phyloP scores from a whole-genome alignment of 108 stramenopile species.

The Mayamaea pseudoterrestris region DNA sequence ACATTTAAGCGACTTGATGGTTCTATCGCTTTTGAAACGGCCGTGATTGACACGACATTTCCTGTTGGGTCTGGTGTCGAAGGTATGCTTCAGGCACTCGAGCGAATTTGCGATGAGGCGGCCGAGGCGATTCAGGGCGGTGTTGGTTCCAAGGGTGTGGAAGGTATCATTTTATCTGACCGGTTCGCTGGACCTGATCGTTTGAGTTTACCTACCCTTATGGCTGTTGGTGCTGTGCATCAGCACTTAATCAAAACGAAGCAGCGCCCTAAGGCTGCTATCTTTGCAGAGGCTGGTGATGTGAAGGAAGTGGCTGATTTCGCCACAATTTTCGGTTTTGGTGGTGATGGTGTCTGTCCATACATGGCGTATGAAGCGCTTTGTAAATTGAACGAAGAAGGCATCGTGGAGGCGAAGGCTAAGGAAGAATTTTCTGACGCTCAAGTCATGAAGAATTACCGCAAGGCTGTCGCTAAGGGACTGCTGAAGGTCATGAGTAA shows the following conservation, averaged over 20 bases:
- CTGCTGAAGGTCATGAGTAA: slow-evolving; percentile 95
- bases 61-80: slow-evolving; percentile 77
- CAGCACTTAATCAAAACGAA: slow-evolving; percentile 91
- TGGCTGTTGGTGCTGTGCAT: slow-evolving; percentile 95
- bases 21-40: slow-evolving; percentile 56
- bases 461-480: slow-evolving; percentile 92
- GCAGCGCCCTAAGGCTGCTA: slow-evolving; percentile 88
- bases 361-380: slow-evolving; percentile 96
- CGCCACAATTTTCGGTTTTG: slow-evolving; percentile 86
- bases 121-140: slow-evolving; percentile 81
- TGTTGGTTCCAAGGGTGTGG: slow-evolving; percentile 63
- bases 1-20: slow-evolving; percentile 53
- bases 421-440: slow-evolving; percentile 73
- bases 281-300: slow-evolving; percentile 95
- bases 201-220: slow-evolving; percentile 83
- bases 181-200: slow-evolving; percentile 78
- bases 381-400: slow-evolving; percentile 88
- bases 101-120: slow-evolving; percentile 88
- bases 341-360: slow-evolving; percentile 94
- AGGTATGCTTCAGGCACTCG: slow-evolving; percentile 87
- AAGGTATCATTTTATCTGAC: slow-evolving; percentile 88
- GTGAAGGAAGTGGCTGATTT: slow-evolving; percentile 93
- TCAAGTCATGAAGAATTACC: slow-evolving; percentile 83
- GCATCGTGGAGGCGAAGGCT: slow-evolving; percentile 80
- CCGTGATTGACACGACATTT: slow-evolving; percentile 87